Evolutionary conservation across 2,329 filamentous ascomycete genomes (phyloP).

Genomic region (Sporothrix variecibatus): DNA sequence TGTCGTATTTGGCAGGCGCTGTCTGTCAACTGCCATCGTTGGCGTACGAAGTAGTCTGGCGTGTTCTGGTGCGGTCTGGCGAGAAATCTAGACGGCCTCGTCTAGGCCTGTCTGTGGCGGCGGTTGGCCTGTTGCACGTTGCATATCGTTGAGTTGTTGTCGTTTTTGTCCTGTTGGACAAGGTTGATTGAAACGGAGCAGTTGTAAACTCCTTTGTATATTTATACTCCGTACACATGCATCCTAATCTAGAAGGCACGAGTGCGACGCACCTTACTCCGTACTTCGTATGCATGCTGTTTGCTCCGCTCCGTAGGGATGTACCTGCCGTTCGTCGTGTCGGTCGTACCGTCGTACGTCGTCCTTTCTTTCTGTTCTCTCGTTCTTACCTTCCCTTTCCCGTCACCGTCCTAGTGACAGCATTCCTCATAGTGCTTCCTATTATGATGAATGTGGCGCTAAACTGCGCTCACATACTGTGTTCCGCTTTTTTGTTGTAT

Average conservation of each 20-base stretch:
- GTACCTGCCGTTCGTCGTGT: neutral
- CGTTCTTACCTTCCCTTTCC: neutral
- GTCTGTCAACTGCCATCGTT: neutral
- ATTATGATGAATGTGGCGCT: constrained; percentile 1
- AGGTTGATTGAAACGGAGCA: neutral
- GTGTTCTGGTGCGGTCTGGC: neutral
- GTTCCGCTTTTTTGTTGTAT: constrained; percentile 7
- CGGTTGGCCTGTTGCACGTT: neutral
- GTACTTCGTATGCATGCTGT: neutral
- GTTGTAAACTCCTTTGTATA: neutral
- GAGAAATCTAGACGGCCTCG: neutral
- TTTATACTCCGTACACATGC: neutral
- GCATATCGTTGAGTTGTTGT: neutral
- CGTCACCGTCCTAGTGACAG: constrained; percentile 2
- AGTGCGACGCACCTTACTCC: neutral
- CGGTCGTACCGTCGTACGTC: neutral
- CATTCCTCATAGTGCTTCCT: neutral
- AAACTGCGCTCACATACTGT: neutral
- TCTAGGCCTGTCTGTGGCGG: too few relatives aligned
- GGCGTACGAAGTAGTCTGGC: neutral
- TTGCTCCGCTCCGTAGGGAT: neutral
- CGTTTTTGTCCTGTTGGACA: neutral
- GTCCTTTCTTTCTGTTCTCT: neutral
- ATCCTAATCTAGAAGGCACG: neutral
- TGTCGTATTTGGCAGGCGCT: constrained; percentile 8